These are phyloP conservation scores for Solanum bukasovii DNA, from an alignment of 257 asterid genomes.

Conservation along the genomic window DNA sequence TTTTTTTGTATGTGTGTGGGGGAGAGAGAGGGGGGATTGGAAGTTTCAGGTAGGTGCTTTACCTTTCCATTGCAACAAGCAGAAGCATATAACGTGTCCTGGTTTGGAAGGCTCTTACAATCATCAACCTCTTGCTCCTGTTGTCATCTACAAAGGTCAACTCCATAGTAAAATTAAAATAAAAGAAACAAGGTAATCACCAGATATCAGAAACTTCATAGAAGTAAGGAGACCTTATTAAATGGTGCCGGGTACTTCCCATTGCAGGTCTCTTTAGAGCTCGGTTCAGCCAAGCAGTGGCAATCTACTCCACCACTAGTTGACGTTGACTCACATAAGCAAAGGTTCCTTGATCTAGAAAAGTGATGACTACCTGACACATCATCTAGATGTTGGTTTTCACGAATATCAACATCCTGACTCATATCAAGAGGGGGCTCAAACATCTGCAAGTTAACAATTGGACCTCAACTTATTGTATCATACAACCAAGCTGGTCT, in stretches of 20 bases:
- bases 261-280: conserved; percentile 13
- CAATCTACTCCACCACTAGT: conserved; percentile 15
- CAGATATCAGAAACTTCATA: conserved; percentile 4
- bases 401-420: conserved; percentile 35
- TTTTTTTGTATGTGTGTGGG: background rate
- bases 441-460: conserved; percentile 55
- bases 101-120: conserved; percentile 7
- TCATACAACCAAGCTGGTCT: background rate
- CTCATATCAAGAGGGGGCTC: conserved; percentile 95
- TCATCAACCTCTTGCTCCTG: conserved; percentile 55
- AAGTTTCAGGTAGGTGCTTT: conserved; percentile 6
- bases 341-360: conserved; percentile 24
- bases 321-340: conserved; percentile 22
- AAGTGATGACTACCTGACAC: conserved; percentile 19
- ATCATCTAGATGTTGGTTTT: conserved; percentile 25
- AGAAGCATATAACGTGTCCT: conserved; percentile 16
- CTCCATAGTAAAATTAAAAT: conserved; percentile 55
- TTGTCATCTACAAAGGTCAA: conserved; percentile 82
- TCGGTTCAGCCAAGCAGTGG: conserved; percentile 19
- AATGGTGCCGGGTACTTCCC: conserved; percentile 15
- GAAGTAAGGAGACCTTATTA: conserved; percentile 27
- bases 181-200: conserved; percentile 27
- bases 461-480: background rate
- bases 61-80: conserved; percentile 46
- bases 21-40: background rate